Evolutionary conservation across 2,329 filamentous ascomycete genomes (phyloP).

Genomic region (Verticillium zaregamsianum): DNA sequence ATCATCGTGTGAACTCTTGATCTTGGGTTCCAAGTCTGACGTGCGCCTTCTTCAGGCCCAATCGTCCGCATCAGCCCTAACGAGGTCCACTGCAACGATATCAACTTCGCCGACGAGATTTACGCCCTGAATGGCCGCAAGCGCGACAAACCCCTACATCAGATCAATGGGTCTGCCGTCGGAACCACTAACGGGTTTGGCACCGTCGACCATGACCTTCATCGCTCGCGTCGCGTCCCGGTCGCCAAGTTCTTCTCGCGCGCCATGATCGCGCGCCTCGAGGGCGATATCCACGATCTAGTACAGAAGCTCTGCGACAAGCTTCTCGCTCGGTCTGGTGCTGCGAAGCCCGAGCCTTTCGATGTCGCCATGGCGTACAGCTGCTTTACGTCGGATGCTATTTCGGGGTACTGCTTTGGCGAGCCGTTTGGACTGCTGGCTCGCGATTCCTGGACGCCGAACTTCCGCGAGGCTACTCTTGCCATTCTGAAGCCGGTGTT

Average conservation of each 20-base stretch:
- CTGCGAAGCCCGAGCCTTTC: constrained; percentile 17
- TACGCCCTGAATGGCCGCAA: constrained; percentile 20
- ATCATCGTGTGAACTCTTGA: background rate
- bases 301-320: constrained; percentile 23
- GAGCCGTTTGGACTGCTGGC: constrained; percentile 27
- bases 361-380: constrained; percentile 30
- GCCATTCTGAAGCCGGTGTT: background rate
- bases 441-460: constrained; percentile 29
- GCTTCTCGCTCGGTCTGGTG: constrained; percentile 18
- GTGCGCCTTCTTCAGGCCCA: constrained; percentile 18
- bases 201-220: constrained; percentile 20
- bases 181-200: constrained; percentile 1
- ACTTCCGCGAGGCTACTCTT: constrained; percentile 16
- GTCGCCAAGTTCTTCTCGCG: constrained; percentile 26
- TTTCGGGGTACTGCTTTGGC: constrained; percentile 32
- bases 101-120: constrained; percentile 30
- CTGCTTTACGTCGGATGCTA: constrained; percentile 34
- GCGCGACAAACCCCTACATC: constrained; percentile 7
- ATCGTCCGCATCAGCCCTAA: constrained; percentile 33
- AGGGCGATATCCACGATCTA: constrained; percentile 19
- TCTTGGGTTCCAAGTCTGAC: background rate
- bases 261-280: constrained; percentile 22
- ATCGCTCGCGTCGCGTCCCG: constrained; percentile 19
- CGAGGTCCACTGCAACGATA: constrained; percentile 32
- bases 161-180: constrained; percentile 5